Evolutionary conservation across 2,329 filamentous ascomycete genomes (phyloP).

Genomic region (Alternaria brassicicola): DNA sequence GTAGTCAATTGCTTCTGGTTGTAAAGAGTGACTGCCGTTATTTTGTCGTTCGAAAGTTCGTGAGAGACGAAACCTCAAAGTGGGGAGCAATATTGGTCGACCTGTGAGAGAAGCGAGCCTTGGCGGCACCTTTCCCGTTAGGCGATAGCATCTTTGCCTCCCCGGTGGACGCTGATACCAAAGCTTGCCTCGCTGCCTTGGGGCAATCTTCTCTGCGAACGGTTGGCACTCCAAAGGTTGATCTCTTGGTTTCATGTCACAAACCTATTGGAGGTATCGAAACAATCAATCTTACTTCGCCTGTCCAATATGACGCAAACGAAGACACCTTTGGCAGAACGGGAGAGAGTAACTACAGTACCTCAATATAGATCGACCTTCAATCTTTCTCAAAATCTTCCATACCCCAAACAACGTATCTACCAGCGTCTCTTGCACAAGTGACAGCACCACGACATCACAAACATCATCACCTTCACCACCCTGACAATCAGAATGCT

Average conservation of each 20-base stretch:
- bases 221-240: background rate
- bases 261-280: too few species aligned
- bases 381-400: background rate
- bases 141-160: conserved; percentile 1
- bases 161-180: background rate
- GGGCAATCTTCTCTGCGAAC: background rate
- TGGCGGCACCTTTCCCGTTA: conserved; percentile 18
- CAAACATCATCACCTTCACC: conserved; percentile 5
- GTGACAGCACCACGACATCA: background rate
- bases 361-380: background rate
- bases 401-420: background rate
- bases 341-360: background rate
- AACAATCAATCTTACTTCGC: background rate
- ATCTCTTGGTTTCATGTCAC: background rate
- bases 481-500: background rate
- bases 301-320: background rate
- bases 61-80: conserved; percentile 9
- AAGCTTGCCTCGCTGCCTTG: background rate
- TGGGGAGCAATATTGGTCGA: conserved; percentile 19
- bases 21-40: conserved; percentile 34
- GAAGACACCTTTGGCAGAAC: background rate
- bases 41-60: conserved; percentile 38
- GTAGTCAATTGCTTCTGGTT: conserved; percentile 66
- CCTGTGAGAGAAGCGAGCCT: conserved; percentile 27
- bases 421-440: background rate